Percentiles rank a stretch among this genome's conserved stretches.
Conservation (phyloP, 495 filamentous ascomycete species). For the Bathelium albidoporum region DNA sequence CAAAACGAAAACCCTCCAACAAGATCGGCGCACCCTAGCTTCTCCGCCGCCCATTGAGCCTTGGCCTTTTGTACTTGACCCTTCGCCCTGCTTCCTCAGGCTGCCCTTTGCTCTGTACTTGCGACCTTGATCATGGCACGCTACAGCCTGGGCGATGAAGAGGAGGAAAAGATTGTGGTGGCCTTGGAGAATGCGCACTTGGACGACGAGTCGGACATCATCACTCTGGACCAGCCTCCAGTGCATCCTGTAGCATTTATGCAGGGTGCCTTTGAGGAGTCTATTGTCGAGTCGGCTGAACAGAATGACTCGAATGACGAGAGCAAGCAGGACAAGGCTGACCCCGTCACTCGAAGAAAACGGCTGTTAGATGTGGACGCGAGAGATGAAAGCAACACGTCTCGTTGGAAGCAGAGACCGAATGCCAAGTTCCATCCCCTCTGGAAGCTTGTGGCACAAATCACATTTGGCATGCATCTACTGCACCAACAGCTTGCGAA, state of each 20-base stretch:
- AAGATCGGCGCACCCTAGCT: not conserved
- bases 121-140: not conserved
- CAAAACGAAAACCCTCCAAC: not conserved
- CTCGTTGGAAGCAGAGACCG: constrained; percentile 61
- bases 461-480: constrained; percentile 86
- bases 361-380: constrained; percentile 56
- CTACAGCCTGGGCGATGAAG: constrained; percentile 12
- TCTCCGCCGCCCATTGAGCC: not conserved
- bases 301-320: constrained; percentile 23
- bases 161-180: constrained; percentile 13
- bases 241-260: constrained; percentile 72
- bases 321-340: constrained; percentile 24
- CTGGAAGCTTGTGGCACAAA: constrained; percentile 83
- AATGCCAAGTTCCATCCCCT: constrained; percentile 70
- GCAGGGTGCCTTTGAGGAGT: constrained; percentile 91
- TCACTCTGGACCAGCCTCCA: constrained; percentile 36
- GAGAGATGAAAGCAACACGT: constrained; percentile 53
- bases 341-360: constrained; percentile 55
- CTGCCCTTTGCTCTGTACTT: not conserved
- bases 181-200: constrained; percentile 8
- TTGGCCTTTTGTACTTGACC: not conserved
- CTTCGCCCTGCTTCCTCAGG: not conserved
- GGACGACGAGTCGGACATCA: constrained; percentile 14
- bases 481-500: constrained; percentile 77
- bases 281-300: constrained; percentile 60